Percentiles rank a stretch among this genome's conserved stretches.
Evolutionary conservation across 129 eudicot genomes (phyloP).

Genomic region (Arctium minus): DNA sequence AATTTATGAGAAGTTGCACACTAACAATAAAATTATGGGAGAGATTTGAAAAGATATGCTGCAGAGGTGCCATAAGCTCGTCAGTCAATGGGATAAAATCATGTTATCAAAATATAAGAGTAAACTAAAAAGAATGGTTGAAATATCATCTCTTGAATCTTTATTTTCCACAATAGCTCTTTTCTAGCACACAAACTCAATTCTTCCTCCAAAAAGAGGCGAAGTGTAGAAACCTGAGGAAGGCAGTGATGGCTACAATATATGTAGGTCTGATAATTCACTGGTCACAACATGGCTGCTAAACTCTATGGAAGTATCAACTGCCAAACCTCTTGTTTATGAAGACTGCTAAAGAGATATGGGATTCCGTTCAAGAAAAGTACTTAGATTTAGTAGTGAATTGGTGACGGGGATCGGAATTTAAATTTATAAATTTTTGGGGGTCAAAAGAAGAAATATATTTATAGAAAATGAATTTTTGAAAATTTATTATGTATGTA

Average conservation of each 20-base stretch:
- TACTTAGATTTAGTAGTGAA: neutral
- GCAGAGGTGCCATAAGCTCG: neutral
- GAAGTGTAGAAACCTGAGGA: neutral
- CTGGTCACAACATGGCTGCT: neutral
- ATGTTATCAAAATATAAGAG: neutral
- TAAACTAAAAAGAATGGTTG: neutral
- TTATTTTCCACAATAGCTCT: neutral
- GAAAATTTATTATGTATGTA: too few relatives aligned
- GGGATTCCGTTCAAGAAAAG: neutral
- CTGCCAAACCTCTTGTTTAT: neutral
- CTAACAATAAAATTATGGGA: neutral
- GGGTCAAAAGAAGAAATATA: neutral
- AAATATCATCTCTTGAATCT: neutral
- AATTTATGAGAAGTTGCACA: neutral
- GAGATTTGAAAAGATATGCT: neutral
- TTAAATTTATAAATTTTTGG: too few relatives aligned
- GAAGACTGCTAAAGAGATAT: neutral
- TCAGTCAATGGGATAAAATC: neutral
- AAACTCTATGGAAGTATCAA: neutral
- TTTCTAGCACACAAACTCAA: neutral
- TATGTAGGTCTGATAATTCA: neutral
- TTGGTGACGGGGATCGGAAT: neutral
- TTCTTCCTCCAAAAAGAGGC: neutral
- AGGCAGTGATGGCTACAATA: neutral
- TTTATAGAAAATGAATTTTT: neutral